Conservation (phyloP, 192 early-diverging fungal genomes). For the Podila horticola region DNA sequence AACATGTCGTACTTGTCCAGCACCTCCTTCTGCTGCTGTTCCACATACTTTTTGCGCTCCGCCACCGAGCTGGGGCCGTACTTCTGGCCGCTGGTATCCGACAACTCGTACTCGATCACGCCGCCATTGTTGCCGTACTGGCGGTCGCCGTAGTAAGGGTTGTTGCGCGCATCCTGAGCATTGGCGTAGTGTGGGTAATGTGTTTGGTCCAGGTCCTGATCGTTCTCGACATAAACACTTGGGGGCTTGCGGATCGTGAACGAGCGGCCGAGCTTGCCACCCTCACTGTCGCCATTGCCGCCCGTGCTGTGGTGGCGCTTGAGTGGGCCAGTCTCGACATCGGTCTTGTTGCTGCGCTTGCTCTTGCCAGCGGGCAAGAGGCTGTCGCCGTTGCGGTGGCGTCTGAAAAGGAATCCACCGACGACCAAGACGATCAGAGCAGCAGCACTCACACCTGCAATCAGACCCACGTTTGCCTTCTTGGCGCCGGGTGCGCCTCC, state of each 20-base stretch:
- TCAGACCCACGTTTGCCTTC: not conserved
- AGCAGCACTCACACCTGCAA: not conserved
- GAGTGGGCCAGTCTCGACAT: not conserved
- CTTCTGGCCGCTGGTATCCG: constrained; percentile 13
- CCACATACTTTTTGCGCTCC: constrained; percentile 31
- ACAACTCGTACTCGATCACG: constrained; percentile 37
- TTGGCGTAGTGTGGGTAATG: constrained; percentile 18
- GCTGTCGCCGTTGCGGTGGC: not conserved
- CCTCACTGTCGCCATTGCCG: not conserved
- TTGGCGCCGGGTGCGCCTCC: not conserved
- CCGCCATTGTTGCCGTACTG: not conserved
- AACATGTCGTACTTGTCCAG: constrained; percentile 24
- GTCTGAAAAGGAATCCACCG: constrained; percentile 8
- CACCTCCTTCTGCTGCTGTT: constrained; percentile 30
- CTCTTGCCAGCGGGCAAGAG: not conserved
- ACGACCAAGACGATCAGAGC: not conserved
- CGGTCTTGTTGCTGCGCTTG: constrained; percentile 1
- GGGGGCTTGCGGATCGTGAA: constrained; percentile 39
- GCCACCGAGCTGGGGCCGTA: constrained; percentile 16
- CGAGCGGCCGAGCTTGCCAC: constrained; percentile 12
- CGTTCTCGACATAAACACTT: constrained; percentile 13
- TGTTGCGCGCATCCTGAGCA: constrained; percentile 1
- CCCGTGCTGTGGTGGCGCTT: not conserved
- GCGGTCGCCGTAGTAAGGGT: constrained; percentile 4
- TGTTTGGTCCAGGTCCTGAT: constrained; percentile 9